phyloP scores from a whole-genome alignment of 148 eudicot genomes.

The Camellia lanceoleosa region DNA sequence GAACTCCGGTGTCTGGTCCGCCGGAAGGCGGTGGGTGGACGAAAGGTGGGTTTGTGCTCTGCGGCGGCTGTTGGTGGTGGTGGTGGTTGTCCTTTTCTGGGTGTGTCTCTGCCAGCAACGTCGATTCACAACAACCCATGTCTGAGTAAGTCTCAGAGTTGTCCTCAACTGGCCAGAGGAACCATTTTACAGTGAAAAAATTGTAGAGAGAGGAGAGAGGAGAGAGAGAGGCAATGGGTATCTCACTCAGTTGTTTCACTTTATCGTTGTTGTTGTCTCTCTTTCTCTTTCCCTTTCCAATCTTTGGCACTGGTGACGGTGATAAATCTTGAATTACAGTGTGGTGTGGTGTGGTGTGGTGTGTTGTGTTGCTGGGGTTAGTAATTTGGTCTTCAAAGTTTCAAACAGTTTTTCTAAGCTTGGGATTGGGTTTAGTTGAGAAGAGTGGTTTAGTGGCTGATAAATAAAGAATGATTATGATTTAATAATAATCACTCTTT shows the following conservation, averaged over 20 bases:
- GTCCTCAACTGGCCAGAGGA: background rate
- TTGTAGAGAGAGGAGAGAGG: no score
- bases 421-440: background rate
- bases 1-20: constrained; percentile 21
- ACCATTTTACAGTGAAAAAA: no score
- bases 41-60: constrained; percentile 12
- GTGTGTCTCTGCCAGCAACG: constrained; percentile 29
- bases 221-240: background rate
- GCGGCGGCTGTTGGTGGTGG: background rate
- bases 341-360: background rate
- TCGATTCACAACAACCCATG: constrained; percentile 68
- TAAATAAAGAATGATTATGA: background rate
- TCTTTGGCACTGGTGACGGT: no score
- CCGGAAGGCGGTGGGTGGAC: constrained; percentile 20
- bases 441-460: no score
- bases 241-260: background rate
- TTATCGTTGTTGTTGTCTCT: background rate
- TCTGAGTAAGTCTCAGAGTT: background rate
- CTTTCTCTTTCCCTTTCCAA: background rate
- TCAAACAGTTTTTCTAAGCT: background rate
- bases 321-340: background rate
- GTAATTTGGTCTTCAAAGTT: no score
- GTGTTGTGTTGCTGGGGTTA: background rate
- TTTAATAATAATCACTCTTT: background rate
- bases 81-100: constrained; percentile 27